These are phyloP conservation scores for Oropetium thomaeum DNA, from an alignment of 176 grass and related monocot genomes.

Conservation along the genomic window DNA sequence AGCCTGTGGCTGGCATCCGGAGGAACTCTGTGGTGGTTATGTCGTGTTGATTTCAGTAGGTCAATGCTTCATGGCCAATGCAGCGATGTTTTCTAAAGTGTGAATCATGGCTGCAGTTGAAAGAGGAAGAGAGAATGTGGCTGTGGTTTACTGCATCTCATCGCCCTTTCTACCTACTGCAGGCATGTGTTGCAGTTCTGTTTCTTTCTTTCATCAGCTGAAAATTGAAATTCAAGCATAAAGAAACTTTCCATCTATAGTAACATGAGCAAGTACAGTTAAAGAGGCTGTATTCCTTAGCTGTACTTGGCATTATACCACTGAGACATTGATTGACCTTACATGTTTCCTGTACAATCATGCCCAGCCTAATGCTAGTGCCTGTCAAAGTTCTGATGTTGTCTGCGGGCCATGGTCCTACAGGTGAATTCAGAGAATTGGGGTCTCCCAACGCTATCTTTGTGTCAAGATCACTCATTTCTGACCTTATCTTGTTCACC, in stretches of 20 bases:
- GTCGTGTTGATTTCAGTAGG: constrained; percentile 25
- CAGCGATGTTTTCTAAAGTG: constrained; percentile 37
- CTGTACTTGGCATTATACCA: constrained; percentile 17
- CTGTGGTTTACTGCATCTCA: background rate
- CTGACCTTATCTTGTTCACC: constrained; percentile 32
- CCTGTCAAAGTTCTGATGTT: constrained; percentile 20
- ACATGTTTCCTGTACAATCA: constrained; percentile 7
- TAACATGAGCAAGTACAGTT: constrained; percentile 33
- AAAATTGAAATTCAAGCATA: constrained; percentile 22
- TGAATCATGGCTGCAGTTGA: constrained; percentile 47
- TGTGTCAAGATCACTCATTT: constrained; percentile 41
- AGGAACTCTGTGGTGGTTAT: constrained; percentile 32
- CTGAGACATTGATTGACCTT: background rate
- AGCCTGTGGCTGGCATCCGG: constrained; percentile 29
- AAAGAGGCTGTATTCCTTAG: background rate
- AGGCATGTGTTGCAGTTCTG: constrained; percentile 28
- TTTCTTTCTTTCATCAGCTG: constrained; percentile 13
- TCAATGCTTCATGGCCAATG: constrained; percentile 44
- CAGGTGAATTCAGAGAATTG: constrained; percentile 20
- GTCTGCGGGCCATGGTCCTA: constrained; percentile 11
- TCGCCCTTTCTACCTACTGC: constrained; percentile 38
- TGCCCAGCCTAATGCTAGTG: background rate
- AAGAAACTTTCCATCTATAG: constrained; percentile 35
- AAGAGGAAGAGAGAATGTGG: constrained; percentile 23
- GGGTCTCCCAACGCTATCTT: constrained; percentile 32